Evolutionary conservation across 768 basidiomycete species (phyloP).

Genomic region (Xerocomus brunneocitrinus): DNA sequence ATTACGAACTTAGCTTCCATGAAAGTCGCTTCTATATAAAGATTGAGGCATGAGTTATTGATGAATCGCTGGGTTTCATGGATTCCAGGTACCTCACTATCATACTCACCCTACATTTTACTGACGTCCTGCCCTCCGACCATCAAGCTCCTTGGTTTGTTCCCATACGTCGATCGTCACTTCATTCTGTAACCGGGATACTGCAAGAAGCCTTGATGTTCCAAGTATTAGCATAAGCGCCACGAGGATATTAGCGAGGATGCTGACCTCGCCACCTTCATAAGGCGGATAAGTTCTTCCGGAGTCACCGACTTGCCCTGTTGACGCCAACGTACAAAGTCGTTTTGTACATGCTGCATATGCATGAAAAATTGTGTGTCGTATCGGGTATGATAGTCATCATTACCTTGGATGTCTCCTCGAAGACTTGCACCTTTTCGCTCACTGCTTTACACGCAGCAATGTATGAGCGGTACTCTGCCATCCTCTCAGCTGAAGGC

Average conservation of each 20-base stretch:
- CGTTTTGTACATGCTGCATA: constrained; percentile 66
- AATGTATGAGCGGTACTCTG: constrained; percentile 54
- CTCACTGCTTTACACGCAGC: constrained; percentile 48
- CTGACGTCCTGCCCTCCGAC: constrained; percentile 31
- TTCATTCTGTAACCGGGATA: constrained; percentile 53
- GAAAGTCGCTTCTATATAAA: background rate
- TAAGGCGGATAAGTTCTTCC: constrained; percentile 62
- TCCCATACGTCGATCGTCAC: constrained; percentile 63
- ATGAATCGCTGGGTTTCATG: background rate
- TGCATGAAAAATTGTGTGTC: background rate
- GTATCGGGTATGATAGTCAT: background rate
- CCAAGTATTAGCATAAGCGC: constrained; percentile 4
- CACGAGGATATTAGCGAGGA: background rate
- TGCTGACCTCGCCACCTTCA: constrained; percentile 65
- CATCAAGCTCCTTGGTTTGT: constrained; percentile 56
- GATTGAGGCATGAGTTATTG: background rate
- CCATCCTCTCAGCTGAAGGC: constrained; percentile 46
- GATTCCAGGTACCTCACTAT: background rate
- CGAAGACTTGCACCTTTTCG: constrained; percentile 50
- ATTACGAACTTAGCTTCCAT: constrained; percentile 1
- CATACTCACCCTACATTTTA: constrained; percentile 8
- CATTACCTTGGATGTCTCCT: constrained; percentile 56
- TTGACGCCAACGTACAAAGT: constrained; percentile 54
- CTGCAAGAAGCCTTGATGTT: constrained; percentile 50
- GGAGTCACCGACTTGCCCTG: constrained; percentile 38